Percentiles rank a stretch among this genome's conserved stretches.
Conservation (phyloP, 2,329 filamentous ascomycete species). For the Drechslerella dactyloides region DNA sequence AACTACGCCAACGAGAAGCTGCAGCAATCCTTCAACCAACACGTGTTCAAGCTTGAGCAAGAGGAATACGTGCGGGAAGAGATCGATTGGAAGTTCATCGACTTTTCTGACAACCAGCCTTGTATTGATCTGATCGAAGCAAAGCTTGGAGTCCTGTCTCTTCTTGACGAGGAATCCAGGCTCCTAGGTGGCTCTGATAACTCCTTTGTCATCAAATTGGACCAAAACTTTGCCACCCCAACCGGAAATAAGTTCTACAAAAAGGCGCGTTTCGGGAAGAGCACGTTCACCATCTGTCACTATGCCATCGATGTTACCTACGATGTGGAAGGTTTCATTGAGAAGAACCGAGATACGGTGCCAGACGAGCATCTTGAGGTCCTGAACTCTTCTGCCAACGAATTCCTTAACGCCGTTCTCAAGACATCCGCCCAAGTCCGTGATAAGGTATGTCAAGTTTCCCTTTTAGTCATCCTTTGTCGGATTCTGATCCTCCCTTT, state of each 20-base stretch:
- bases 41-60: conserved; percentile 98
- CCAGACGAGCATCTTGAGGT: conserved; percentile 98
- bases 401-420: conserved; percentile 82
- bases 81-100: conserved; percentile 99
- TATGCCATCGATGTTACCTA: conserved; percentile 98
- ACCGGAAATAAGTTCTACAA: conserved; percentile 88
- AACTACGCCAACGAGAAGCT: conserved; percentile 99
- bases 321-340: conserved; percentile 98
- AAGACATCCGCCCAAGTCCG: conserved; percentile 84
- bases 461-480: conserved; percentile 55
- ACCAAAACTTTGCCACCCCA: conserved; percentile 80
- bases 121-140: conserved; percentile 98
- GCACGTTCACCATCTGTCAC: conserved; percentile 95
- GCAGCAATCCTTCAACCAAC: conserved; percentile 98
- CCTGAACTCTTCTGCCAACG: conserved; percentile 80
- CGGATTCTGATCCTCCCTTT: neutral
- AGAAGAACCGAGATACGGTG: conserved; percentile 98
- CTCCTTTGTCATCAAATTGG: conserved; percentile 93
- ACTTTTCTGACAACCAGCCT: conserved; percentile 98
- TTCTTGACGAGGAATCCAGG: conserved; percentile 94
- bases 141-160: conserved; percentile 87
- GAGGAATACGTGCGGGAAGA: conserved; percentile 95
- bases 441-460: conserved; percentile 72
- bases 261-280: conserved; percentile 97
- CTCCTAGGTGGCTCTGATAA: conserved; percentile 97